phyloP scores from a whole-genome alignment of 805 yeast genomes.

The Brettanomyces bruxellensis region DNA sequence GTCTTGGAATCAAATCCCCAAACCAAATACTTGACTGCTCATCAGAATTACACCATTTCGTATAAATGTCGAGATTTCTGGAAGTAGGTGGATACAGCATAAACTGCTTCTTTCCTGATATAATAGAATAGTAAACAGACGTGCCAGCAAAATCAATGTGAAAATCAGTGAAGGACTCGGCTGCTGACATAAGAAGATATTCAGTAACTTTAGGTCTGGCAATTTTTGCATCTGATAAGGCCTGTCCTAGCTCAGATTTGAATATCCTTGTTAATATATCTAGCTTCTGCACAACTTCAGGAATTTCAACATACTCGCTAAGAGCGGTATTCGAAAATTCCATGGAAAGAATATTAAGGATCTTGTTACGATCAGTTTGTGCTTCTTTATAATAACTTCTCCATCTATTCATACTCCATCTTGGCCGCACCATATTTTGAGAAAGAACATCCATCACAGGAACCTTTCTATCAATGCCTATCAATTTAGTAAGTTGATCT shows the following conservation, averaged over 20 bases:
- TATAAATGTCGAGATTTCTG: conserved; percentile 50
- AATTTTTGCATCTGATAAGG: conserved; percentile 3
- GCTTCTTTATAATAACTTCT: conserved; percentile 51
- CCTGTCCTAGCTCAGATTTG: conserved; percentile 21
- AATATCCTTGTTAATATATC: conserved; percentile 69
- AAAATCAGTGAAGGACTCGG: conserved; percentile 76
- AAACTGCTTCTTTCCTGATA: conserved; percentile 68
- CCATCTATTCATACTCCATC: conserved; percentile 72
- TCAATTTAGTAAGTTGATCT: conserved; percentile 40
- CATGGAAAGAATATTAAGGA: conserved; percentile 72
- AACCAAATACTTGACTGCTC: conserved; percentile 59
- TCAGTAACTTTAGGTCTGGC: conserved; percentile 55
- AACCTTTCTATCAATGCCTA: conserved; percentile 56
- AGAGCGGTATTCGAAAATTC: conserved; percentile 59
- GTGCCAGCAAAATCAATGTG: conserved; percentile 92
- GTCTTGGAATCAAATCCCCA: conserved; percentile 35
- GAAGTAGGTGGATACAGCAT: conserved; percentile 72
- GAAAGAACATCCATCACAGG: conserved; percentile 89
- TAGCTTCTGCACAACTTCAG: conserved; percentile 50
- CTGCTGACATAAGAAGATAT: conserved; percentile 80
- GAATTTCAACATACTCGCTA: conserved; percentile 46
- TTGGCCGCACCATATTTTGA: conserved; percentile 49
- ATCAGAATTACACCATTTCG: conserved; percentile 61
- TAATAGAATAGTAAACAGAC: conserved; percentile 77
- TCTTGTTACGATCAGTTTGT: conserved; percentile 44